phyloP scores from a whole-genome alignment of 1,139 yeast species.

The Blastobotrys arbuscula region DNA sequence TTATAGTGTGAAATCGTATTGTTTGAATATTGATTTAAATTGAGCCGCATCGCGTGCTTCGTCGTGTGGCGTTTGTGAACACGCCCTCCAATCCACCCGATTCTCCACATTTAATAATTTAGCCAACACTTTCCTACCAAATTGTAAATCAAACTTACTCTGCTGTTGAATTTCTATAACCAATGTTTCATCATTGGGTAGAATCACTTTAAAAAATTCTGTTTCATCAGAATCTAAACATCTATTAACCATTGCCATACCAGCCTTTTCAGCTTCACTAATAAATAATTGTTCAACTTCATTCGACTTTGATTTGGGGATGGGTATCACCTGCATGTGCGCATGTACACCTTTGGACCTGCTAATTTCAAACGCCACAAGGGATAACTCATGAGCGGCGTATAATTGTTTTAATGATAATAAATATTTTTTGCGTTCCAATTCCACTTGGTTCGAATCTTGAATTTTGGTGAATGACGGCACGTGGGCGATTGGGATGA shows the following conservation, averaged over 20 bases:
- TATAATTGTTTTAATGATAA: constrained; percentile 25
- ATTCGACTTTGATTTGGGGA: constrained; percentile 21
- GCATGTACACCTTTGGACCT: constrained; percentile 33
- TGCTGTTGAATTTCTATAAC: constrained; percentile 19
- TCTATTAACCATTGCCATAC: constrained; percentile 13
- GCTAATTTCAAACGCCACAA: constrained; percentile 31
- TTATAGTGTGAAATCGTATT: constrained; percentile 39
- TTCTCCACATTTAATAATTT: constrained; percentile 46
- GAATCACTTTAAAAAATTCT: constrained; percentile 19
- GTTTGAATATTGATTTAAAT: constrained; percentile 47
- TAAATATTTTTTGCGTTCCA: constrained; percentile 24
- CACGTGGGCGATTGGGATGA: constrained; percentile 76
- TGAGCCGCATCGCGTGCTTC: constrained; percentile 56
- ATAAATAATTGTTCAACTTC: constrained; percentile 19
- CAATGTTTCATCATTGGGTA: constrained; percentile 16
- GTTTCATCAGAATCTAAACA: constrained; percentile 15
- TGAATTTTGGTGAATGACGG: constrained; percentile 37
- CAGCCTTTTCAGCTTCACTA: constrained; percentile 21
- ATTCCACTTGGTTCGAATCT: constrained; percentile 8
- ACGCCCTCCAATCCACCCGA: constrained; percentile 69
- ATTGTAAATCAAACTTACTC: constrained; percentile 56
- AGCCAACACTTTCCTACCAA: constrained; percentile 74
- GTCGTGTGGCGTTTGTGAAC: constrained; percentile 52
- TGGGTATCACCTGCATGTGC: constrained; percentile 34
- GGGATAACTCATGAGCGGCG: constrained; percentile 19